A percentile compares a stretch with the other conserved stretches of the same genome.
phyloP scores from a whole-genome alignment of 2,329 filamentous ascomycete species.

The Aspergillus arachidicola region DNA sequence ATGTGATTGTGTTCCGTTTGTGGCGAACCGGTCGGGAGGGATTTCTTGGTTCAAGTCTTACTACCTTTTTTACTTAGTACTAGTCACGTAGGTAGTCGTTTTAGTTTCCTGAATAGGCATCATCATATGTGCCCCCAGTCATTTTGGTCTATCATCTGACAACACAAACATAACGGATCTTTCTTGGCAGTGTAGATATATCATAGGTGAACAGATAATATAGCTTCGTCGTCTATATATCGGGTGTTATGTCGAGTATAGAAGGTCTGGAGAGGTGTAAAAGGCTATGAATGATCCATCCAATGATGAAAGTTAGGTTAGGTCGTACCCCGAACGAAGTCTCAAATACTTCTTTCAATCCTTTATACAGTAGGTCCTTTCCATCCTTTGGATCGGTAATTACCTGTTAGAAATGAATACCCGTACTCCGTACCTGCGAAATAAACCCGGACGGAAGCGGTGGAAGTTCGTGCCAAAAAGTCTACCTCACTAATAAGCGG shows the following conservation, averaged over 20 bases:
- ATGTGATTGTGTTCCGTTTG: slow-evolving; percentile 15
- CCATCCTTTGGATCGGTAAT: neutral
- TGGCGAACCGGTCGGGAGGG: slow-evolving; percentile 24
- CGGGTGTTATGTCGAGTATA: neutral
- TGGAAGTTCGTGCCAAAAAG: slow-evolving; percentile 17
- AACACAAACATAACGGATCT: neutral
- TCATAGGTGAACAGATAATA: neutral
- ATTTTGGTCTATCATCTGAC: neutral
- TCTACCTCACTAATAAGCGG: slow-evolving; percentile 14
- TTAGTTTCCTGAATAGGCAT: slow-evolving; percentile 5
- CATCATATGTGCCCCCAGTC: neutral
- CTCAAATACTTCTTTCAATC: neutral
- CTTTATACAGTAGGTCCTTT: neutral
- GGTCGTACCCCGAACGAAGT: neutral
- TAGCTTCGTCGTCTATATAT: neutral
- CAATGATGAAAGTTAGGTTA: neutral
- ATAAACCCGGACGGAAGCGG: slow-evolving; percentile 14
- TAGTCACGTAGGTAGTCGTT: slow-evolving; percentile 1
- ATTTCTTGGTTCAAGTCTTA: slow-evolving; percentile 18
- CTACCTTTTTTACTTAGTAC: neutral
- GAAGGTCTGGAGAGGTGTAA: neutral
- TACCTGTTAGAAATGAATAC: slow-evolving; percentile 1
- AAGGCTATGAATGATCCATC: neutral
- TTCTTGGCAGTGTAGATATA: neutral
- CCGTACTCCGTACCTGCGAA: slow-evolving; percentile 6